Evolutionary conservation across 2,329 filamentous ascomycete genomes (phyloP).

Genomic region (Leptoxyphium fumago): DNA sequence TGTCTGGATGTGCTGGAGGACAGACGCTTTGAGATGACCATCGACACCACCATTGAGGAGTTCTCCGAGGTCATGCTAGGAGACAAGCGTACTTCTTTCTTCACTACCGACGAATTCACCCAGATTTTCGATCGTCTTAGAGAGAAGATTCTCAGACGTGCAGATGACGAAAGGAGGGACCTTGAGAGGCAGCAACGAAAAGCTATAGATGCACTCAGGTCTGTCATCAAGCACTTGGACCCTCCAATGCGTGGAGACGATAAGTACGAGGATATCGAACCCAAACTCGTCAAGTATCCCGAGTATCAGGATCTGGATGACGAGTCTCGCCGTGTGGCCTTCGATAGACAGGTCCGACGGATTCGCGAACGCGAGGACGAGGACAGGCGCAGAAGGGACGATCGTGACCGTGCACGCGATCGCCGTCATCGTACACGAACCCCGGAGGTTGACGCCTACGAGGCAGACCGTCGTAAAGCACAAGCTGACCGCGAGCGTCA

Average conservation of each 20-base stretch:
- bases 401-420: conserved; percentile 33
- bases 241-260: conserved; percentile 65
- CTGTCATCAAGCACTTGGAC: conserved; percentile 76
- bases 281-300: conserved; percentile 62
- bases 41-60: conserved; percentile 76
- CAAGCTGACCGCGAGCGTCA: conserved; percentile 89
- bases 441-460: conserved; percentile 83
- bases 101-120: conserved; percentile 63
- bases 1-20: conserved; percentile 38
- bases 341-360: conserved; percentile 82
- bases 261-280: conserved; percentile 76
- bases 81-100: conserved; percentile 77
- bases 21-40: conserved; percentile 78
- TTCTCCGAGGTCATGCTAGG: conserved; percentile 62
- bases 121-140: conserved; percentile 79
- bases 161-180: conserved; percentile 69
- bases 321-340: conserved; percentile 66
- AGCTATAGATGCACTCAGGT: conserved; percentile 70
- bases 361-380: conserved; percentile 87
- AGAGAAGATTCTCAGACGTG: conserved; percentile 67
- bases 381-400: conserved; percentile 41
- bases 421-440: conserved; percentile 45
- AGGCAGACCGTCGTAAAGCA: conserved; percentile 85
- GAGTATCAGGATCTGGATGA: conserved; percentile 82
- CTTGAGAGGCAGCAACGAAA: conserved; percentile 75